Percentiles rank a stretch among this genome's conserved stretches.
These are phyloP conservation scores for Cystobasidium pallidum DNA, from an alignment of 1,284 basidiomycete genomes.

Conservation along the genomic window DNA sequence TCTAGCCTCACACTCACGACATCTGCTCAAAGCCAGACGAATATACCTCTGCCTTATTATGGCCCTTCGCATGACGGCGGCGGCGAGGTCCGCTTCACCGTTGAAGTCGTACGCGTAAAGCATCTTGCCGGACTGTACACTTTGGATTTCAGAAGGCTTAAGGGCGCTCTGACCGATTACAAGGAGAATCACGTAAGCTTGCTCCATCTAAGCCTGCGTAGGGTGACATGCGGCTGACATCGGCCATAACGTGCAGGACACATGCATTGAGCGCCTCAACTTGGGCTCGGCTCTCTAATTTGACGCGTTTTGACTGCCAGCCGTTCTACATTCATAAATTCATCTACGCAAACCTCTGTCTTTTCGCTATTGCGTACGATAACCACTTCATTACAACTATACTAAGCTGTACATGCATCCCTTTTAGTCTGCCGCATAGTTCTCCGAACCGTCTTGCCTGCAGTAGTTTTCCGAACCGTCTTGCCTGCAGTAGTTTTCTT, in stretches of 20 bases:
- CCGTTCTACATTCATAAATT: not conserved
- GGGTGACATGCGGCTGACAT: not conserved
- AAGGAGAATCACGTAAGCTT: slow-evolving; percentile 40
- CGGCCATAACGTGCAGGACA: slow-evolving; percentile 10
- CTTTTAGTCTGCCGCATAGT: slow-evolving; percentile 7
- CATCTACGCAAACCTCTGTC: too few relatives aligned
- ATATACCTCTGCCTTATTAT: slow-evolving; percentile 64
- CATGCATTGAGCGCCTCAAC: slow-evolving; percentile 35
- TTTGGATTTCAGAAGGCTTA: slow-evolving; percentile 84
- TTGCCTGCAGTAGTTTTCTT: not conserved
- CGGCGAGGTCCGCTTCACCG: slow-evolving; percentile 89
- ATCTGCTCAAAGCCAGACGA: slow-evolving; percentile 37
- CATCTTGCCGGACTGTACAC: slow-evolving; percentile 83
- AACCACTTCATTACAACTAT: not conserved
- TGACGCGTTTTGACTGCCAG: too few relatives aligned
- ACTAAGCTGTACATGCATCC: not conserved
- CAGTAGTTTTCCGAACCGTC: not conserved
- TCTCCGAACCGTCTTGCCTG: not conserved
- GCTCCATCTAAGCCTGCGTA: too few relatives aligned
- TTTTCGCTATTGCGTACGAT: not conserved
- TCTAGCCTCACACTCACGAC: slow-evolving; percentile 46
- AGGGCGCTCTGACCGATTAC: slow-evolving; percentile 85
- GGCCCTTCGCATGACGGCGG: slow-evolving; percentile 76
- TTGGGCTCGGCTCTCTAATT: slow-evolving; percentile 29
- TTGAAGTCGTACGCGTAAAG: slow-evolving; percentile 85